Evolutionary conservation across 2,329 filamentous ascomycete genomes (phyloP).

Genomic region (Trichoderma atroviride): DNA sequence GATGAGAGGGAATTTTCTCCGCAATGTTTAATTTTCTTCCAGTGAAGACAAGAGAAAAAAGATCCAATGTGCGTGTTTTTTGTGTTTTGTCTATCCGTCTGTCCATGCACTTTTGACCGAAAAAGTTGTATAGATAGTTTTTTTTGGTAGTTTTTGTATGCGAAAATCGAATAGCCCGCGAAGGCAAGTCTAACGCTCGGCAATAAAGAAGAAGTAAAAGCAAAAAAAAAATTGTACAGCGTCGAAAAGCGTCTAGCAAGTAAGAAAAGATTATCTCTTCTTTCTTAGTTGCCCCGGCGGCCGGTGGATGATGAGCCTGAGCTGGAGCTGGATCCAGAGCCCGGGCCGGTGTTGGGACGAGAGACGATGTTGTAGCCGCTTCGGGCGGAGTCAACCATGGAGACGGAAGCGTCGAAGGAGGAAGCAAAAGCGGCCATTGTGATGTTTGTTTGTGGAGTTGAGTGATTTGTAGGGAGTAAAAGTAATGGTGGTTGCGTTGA

Average conservation of each 20-base stretch:
- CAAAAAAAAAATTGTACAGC: background rate
- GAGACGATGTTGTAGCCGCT: slow-evolving; percentile 49
- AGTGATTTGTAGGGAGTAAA: background rate
- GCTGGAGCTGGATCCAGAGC: slow-evolving; percentile 30
- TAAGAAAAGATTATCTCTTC: background rate
- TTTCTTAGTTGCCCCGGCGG: slow-evolving; percentile 50
- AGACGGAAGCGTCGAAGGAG: slow-evolving; percentile 35
- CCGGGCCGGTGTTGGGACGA: slow-evolving; percentile 30
- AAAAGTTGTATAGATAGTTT: background rate
- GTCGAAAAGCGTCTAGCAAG: background rate
- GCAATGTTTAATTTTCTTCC: background rate
- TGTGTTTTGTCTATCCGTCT: slow-evolving; percentile 21
- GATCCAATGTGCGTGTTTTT: background rate
- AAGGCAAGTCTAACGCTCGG: background rate
- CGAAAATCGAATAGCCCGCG: slow-evolving; percentile 2
- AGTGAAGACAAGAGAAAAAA: background rate
- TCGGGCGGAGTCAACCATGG: slow-evolving; percentile 45
- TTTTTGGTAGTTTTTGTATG: background rate
- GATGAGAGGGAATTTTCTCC: background rate
- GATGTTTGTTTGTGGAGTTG: background rate
- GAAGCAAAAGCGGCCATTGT: slow-evolving; percentile 39
- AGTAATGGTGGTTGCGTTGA: background rate
- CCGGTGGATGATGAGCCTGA: slow-evolving; percentile 13
- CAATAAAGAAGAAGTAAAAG: background rate
- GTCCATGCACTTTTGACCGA: slow-evolving; percentile 6